These are phyloP conservation scores for Prinsepia uniflora DNA, from an alignment of 306 rosid species.

Conservation along the genomic window DNA sequence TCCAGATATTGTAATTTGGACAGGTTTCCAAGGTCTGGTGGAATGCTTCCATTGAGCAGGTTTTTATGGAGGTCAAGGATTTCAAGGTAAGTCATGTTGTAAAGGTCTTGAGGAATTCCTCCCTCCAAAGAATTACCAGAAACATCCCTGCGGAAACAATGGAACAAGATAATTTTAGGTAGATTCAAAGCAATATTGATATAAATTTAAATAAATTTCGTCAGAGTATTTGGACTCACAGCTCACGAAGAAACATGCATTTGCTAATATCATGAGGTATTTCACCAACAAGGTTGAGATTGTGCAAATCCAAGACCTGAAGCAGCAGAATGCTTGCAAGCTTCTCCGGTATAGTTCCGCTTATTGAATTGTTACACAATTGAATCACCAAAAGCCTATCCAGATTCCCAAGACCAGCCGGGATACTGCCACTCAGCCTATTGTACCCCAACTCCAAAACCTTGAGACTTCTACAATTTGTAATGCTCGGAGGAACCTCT, in stretches of 20 bases:
- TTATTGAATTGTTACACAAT: conserved; percentile 67
- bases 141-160: conserved; percentile 67
- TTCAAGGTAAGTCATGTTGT: conserved; percentile 70
- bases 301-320: conserved; percentile 78
- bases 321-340: conserved; percentile 71
- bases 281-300: conserved; percentile 69
- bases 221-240: conserved; percentile 57
- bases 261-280: conserved; percentile 67
- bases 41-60: conserved; percentile 73
- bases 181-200: conserved; percentile 23
- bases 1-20: conserved; percentile 59
- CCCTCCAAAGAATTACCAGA: conserved; percentile 81
- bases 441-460: conserved; percentile 70
- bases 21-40: conserved; percentile 59
- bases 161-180: conserved; percentile 21
- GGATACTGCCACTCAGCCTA: conserved; percentile 64
- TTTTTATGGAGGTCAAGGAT: conserved; percentile 73
- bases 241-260: conserved; percentile 80
- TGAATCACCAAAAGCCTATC: conserved; percentile 57
- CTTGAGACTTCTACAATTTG: conserved; percentile 65
- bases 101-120: conserved; percentile 59
- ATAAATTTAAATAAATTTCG: conserved; percentile 21
- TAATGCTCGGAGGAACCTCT: conserved; percentile 68
- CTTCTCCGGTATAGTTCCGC: conserved; percentile 61
- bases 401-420: conserved; percentile 49